Percentiles rank a stretch among this genome's conserved stretches.
These are phyloP conservation scores for Pythium vanterpoolii DNA, from an alignment of 352 stramenopile species.

Conservation along the genomic window DNA sequence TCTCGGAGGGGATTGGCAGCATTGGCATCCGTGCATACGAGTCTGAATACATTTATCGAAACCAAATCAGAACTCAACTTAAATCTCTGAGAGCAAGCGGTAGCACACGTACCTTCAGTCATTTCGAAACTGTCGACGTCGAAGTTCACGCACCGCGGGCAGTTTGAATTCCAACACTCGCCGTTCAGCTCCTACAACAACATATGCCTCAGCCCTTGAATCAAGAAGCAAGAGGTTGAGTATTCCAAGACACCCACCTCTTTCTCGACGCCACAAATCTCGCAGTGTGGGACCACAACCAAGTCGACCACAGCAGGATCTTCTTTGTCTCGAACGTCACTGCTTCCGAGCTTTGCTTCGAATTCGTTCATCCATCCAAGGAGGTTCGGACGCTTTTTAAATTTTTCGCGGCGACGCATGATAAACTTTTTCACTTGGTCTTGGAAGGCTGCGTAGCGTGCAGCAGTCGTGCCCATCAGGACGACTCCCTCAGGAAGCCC, in stretches of 20 bases:
- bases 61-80: background rate
- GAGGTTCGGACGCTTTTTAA: constrained; percentile 85
- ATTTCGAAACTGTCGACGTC: constrained; percentile 54
- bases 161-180: constrained; percentile 75
- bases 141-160: constrained; percentile 65
- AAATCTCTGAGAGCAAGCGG: background rate
- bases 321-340: constrained; percentile 48
- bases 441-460: constrained; percentile 79
- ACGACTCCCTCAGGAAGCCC: constrained; percentile 65
- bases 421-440: constrained; percentile 84
- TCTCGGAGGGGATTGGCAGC: constrained; percentile 43
- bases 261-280: constrained; percentile 83
- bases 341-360: constrained; percentile 60
- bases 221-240: background rate
- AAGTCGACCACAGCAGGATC: constrained; percentile 62
- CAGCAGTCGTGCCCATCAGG: constrained; percentile 78
- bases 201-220: background rate
- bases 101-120: constrained; percentile 20
- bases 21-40: constrained; percentile 55
- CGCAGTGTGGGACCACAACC: constrained; percentile 64
- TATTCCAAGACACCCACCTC: constrained; percentile 35
- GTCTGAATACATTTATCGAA: constrained; percentile 7
- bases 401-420: constrained; percentile 73
- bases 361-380: constrained; percentile 71
- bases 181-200: constrained; percentile 48